Conservation (phyloP, 2,329 filamentous ascomycete genomes). For the Ramularia collo-cygni region DNA sequence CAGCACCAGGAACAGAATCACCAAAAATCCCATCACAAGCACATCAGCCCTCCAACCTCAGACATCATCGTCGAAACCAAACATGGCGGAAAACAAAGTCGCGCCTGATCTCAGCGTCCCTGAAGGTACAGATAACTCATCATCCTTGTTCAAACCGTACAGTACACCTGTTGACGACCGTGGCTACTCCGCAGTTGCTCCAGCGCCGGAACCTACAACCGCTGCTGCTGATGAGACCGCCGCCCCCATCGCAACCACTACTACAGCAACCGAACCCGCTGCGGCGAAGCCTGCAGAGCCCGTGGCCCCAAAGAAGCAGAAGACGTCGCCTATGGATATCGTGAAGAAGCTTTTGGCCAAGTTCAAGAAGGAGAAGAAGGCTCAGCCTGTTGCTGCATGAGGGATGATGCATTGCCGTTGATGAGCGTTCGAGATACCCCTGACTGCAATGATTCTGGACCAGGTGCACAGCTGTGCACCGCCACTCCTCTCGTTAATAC, state of each 20-base stretch:
- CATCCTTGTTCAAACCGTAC: background rate
- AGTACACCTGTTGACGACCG: background rate
- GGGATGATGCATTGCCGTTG: background rate
- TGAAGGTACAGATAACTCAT: background rate
- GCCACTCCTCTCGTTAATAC: no score
- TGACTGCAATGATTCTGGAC: background rate
- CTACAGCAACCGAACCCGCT: constrained; percentile 1
- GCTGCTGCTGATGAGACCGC: constrained; percentile 2
- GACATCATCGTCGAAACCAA: background rate
- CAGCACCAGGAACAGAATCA: background rate
- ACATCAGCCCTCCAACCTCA: background rate
- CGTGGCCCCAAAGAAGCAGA: constrained; percentile 5
- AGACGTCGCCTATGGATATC: background rate
- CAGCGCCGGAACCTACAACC: background rate
- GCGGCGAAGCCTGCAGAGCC: background rate
- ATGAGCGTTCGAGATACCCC: constrained; percentile 3
- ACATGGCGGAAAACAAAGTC: background rate
- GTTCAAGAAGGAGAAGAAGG: constrained; percentile 8
- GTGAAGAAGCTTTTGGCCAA: constrained; percentile 2
- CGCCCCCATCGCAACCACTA: background rate
- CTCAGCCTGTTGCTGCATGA: constrained; percentile 1
- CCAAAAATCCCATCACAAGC: background rate
- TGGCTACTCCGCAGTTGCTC: background rate
- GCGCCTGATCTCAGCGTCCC: background rate
- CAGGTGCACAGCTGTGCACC: no score